These are phyloP conservation scores for Yamadazyma oceani DNA, from an alignment of 1,139 yeast genomes.

Conservation along the genomic window DNA sequence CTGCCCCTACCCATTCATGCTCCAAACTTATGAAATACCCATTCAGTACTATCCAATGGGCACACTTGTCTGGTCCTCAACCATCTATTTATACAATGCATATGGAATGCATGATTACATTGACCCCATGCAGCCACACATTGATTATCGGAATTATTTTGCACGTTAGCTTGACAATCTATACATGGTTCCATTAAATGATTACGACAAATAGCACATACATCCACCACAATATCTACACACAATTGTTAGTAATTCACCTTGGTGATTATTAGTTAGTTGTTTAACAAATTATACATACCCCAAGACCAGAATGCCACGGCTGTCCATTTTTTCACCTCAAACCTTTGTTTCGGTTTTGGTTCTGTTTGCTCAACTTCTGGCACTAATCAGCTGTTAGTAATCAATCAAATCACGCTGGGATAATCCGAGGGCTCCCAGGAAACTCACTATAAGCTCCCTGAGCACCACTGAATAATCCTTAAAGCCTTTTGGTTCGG, in stretches of 20 bases:
- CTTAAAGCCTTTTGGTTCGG: no score
- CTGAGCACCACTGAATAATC: no score
- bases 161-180: conserved; percentile 89
- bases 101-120: conserved; percentile 92
- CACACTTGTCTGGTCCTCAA: conserved; percentile 95
- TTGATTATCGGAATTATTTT: conserved; percentile 64
- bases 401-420: no score
- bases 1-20: not conserved
- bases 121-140: conserved; percentile 98
- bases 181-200: conserved; percentile 99
- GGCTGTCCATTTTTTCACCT: conserved; percentile 83
- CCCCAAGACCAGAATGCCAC: conserved; percentile 99
- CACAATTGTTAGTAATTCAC: conserved; percentile 33
- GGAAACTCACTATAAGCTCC: no score
- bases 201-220: conserved; percentile 97
- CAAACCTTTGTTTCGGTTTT: conserved; percentile 38
- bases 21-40: conserved; percentile 88
- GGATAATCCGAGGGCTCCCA: no score
- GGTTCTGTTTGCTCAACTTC: conserved; percentile 17
- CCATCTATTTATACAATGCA: conserved; percentile 97
- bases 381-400: conserved; percentile 15
- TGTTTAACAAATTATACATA: conserved; percentile 29
- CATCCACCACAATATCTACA: conserved; percentile 80
- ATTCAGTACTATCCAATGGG: conserved; percentile 92
- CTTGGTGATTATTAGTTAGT: no score